A percentile compares a stretch with the other conserved stretches of the same genome.
phyloP scores from a whole-genome alignment of 805 yeast genomes.

The Zygosaccharomyces pseudorouxii region DNA sequence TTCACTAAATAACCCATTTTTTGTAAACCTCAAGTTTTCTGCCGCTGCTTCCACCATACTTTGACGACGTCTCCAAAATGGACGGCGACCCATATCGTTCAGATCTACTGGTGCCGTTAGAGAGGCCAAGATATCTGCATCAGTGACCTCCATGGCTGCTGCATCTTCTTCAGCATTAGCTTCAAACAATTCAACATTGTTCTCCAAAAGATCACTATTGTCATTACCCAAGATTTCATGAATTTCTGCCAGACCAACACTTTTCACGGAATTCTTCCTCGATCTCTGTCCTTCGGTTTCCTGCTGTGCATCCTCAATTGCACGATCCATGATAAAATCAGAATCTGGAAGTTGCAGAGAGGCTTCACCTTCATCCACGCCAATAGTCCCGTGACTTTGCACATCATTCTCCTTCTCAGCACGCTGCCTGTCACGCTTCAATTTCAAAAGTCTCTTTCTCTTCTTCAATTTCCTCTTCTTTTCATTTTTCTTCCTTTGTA shows the following conservation, averaged over 20 bases:
- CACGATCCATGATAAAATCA: constrained; percentile 1
- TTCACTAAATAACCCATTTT: constrained; percentile 72
- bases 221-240: constrained; percentile 30
- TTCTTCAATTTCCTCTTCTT: constrained; percentile 33
- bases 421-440: constrained; percentile 32
- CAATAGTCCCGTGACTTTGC: constrained; percentile 4
- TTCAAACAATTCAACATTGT: constrained; percentile 8
- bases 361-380: constrained; percentile 1
- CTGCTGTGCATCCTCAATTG: constrained; percentile 3
- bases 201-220: constrained; percentile 20
- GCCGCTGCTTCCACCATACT: constrained; percentile 70
- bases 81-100: constrained; percentile 25
- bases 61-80: constrained; percentile 50
- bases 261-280: constrained; percentile 27
- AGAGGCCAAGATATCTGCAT: constrained; percentile 33
- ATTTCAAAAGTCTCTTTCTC: constrained; percentile 31
- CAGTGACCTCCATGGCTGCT: constrained; percentile 16
- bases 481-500: constrained; percentile 33
- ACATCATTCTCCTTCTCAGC: constrained; percentile 23
- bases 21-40: constrained; percentile 71
- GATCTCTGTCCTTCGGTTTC: constrained; percentile 2
- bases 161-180: constrained; percentile 9
- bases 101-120: constrained; percentile 34
- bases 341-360: constrained; percentile 3
- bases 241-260: constrained; percentile 33